These are phyloP conservation scores for Zygoascus hellenicus DNA, from an alignment of 1,139 yeast genomes.

Conservation along the genomic window DNA sequence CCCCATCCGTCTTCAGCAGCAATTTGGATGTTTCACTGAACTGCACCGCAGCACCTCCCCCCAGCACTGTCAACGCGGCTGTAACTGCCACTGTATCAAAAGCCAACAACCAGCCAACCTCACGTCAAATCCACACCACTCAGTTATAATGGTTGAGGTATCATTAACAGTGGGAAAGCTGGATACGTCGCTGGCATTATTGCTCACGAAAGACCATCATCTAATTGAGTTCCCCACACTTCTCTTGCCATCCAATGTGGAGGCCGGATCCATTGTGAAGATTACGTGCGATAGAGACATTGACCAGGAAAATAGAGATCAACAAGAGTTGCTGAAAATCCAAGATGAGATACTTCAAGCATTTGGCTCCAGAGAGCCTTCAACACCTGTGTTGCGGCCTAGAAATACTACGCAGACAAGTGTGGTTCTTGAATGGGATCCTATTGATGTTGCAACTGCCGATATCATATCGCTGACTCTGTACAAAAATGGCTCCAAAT, in stretches of 20 bases:
- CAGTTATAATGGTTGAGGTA: constrained; percentile 62
- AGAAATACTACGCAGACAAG: constrained; percentile 89
- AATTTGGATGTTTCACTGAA: too few relatives aligned
- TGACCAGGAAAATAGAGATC: constrained; percentile 61
- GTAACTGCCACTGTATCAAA: constrained; percentile 1
- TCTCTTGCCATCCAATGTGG: constrained; percentile 80
- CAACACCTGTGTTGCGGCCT: constrained; percentile 61
- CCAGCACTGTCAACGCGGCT: too few relatives aligned
- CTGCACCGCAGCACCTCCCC: too few relatives aligned
- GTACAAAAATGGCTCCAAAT: constrained; percentile 71
- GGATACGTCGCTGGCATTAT: constrained; percentile 88
- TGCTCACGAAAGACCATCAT: constrained; percentile 89
- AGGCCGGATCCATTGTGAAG: constrained; percentile 90
- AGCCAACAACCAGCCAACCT: neutral
- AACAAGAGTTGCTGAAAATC: constrained; percentile 49
- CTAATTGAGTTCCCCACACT: constrained; percentile 94
- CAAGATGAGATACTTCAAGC: constrained; percentile 69
- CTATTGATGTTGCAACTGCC: constrained; percentile 77
- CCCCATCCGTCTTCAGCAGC: too few relatives aligned
- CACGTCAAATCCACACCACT: neutral
- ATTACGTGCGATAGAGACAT: constrained; percentile 77
- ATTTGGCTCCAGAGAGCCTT: constrained; percentile 72
- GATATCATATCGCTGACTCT: constrained; percentile 68
- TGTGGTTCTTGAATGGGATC: constrained; percentile 93
- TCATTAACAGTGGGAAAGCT: constrained; percentile 92